Conservation (phyloP, 176 grass and related monocot species). For the Hyparrhenia diplandra region DNA sequence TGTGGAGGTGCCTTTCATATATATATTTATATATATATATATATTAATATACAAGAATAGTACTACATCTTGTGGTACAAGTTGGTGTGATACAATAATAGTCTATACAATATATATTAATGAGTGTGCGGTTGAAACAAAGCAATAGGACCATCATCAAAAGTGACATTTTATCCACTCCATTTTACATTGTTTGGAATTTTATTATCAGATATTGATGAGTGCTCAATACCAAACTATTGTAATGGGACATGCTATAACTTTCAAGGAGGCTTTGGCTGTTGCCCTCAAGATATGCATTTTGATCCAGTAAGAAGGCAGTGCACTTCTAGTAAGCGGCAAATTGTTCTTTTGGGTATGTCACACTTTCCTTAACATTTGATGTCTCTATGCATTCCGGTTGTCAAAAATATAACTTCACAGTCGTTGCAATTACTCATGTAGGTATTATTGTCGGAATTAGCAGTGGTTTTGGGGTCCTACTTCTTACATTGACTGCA, state of each 20-base stretch:
- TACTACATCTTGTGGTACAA: too few species aligned
- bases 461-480: slow-evolving; percentile 33
- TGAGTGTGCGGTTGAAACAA: neutral
- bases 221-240: slow-evolving; percentile 19
- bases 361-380: neutral
- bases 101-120: neutral
- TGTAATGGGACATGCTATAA: slow-evolving; percentile 23
- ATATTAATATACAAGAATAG: too few species aligned
- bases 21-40: too few species aligned
- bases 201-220: slow-evolving; percentile 40
- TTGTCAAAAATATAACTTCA: slow-evolving; percentile 3
- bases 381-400: neutral
- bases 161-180: neutral
- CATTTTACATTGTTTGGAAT: neutral
- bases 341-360: slow-evolving; percentile 30
- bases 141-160: neutral
- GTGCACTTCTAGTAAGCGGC: slow-evolving; percentile 14
- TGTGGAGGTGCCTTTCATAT: too few species aligned
- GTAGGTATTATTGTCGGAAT: slow-evolving; percentile 28
- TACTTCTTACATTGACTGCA: slow-evolving; percentile 17
- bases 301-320: slow-evolving; percentile 35
- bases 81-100: too few species aligned
- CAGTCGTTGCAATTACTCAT: slow-evolving; percentile 6
- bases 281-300: neutral
- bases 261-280: slow-evolving; percentile 17